These are phyloP conservation scores for Durotheca rogersii DNA, from an alignment of 495 filamentous ascomycete genomes.

Conservation along the genomic window DNA sequence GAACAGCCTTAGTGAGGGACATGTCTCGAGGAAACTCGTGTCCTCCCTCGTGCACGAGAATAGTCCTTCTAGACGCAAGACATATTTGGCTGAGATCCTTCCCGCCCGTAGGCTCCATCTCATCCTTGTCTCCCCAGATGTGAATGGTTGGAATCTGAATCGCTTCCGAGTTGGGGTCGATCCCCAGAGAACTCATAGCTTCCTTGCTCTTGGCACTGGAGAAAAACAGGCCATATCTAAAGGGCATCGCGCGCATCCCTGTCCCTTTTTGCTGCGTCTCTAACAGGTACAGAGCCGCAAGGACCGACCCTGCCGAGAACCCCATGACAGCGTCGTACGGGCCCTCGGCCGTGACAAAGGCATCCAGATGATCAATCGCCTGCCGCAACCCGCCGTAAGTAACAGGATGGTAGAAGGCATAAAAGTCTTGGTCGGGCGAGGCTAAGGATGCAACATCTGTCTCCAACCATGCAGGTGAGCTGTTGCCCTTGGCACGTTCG, in stretches of 20 bases:
- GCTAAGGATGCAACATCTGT: not conserved
- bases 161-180: not conserved
- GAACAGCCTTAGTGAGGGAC: not conserved
- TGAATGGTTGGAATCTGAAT: slow-evolving; percentile 3
- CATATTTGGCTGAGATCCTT: slow-evolving; percentile 1
- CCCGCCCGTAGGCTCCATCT: slow-evolving; percentile 3
- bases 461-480: too few species aligned
- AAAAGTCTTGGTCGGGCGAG: not conserved
- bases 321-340: slow-evolving; percentile 18
- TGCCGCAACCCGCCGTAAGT: not conserved
- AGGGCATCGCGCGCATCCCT: not conserved
- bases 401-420: not conserved
- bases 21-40: not conserved
- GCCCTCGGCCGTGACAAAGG: slow-evolving; percentile 12
- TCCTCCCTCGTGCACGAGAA: slow-evolving; percentile 2
- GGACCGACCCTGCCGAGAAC: slow-evolving; percentile 10
- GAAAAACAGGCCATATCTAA: slow-evolving; percentile 1
- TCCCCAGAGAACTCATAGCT: not conserved
- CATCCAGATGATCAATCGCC: slow-evolving; percentile 1
- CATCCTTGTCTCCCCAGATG: slow-evolving; percentile 2
- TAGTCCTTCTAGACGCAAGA: not conserved
- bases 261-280: not conserved
- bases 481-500: too few species aligned
- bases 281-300: slow-evolving; percentile 2
- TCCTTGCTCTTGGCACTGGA: not conserved